A percentile compares a stretch with the other conserved stretches of the same genome.
Evolutionary conservation across 495 filamentous ascomycete species (phyloP).

Genomic region (Penicillium daleae): DNA sequence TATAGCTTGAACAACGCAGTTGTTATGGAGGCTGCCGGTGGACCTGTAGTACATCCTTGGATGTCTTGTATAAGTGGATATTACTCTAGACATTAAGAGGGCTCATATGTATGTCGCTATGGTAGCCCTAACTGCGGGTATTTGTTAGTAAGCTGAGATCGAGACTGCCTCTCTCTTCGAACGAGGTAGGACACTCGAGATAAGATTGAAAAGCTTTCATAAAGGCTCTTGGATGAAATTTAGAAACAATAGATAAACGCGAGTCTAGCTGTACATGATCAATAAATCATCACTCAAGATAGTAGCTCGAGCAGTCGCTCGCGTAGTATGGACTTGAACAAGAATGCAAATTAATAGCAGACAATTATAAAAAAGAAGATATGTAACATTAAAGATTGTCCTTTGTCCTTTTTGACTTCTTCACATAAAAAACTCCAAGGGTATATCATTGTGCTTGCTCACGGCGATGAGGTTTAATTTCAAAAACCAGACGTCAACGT

Average conservation of each 20-base stretch:
- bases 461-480: not conserved
- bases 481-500: not conserved
- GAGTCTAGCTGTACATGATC: not conserved
- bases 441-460: slow-evolving; percentile 9
- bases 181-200: not conserved
- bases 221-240: not conserved
- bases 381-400: slow-evolving; percentile 8
- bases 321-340: not conserved
- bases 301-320: not conserved
- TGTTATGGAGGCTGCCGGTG: too few relatives aligned
- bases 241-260: not conserved
- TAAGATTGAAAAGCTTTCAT: not conserved
- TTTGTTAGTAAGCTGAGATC: not conserved
- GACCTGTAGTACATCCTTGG: not conserved
- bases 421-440: slow-evolving; percentile 6
- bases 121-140: not conserved
- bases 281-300: not conserved
- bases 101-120: not conserved
- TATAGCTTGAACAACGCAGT: too few relatives aligned
- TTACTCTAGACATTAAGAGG: not conserved
- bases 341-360: slow-evolving; percentile 8
- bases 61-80: not conserved
- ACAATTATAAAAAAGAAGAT: not conserved
- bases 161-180: not conserved
- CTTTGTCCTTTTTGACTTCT: slow-evolving; percentile 2